Base-by-base conservation (phyloP, 805 yeast species). In the Danielia reshetovae region DNA sequence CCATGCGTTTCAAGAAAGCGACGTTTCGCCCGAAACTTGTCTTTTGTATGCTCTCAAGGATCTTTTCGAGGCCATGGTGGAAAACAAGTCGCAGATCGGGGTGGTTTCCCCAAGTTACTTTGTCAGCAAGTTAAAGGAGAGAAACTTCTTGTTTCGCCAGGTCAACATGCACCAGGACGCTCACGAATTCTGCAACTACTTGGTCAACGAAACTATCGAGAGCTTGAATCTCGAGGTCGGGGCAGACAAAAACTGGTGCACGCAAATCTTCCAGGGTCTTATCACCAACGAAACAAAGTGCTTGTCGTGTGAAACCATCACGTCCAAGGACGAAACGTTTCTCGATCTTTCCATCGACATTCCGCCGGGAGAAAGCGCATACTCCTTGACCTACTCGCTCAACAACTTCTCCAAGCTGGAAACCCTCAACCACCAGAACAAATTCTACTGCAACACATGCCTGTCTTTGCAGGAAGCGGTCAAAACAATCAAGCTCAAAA, bases 121-220 rank as follows among this genome's bases (percentile, higher is more conserved):
- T 31, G 75, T 93, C 28, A 81, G 78, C 29, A 81, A 81, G 34
- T 65, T 90, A 35, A 90, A 87, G 56, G 74, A 74, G 37, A 89
- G 85, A 45, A 93, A 90, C 55, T 85, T 80, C 48, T 65, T 90
- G 49, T 93, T 93, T 58, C 70, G 95, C 42, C 81, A 87, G 38
- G 79, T 85, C 27, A 66, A 66, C 46, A 89, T 88, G 96, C 98
- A 93, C 57, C 98, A 93, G 55, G 98, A 93, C 66, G 97, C 97
- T 4, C 98, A 93, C 60, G 98, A 93, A 61, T 93, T 93, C 59
- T 72, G 89, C 54, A 90, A 89, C 56, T 89, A 85, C 52, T 57
- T 89, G 46, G 66, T 93, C 34, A 93, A 93, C 58, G 75, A 65
- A 46, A 68, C 70, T 13, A 63, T 74, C 10, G 88, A 85, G 43